phyloP scores from a whole-genome alignment of 2,329 filamentous ascomycete species.

The Meredithiella fracta region DNA sequence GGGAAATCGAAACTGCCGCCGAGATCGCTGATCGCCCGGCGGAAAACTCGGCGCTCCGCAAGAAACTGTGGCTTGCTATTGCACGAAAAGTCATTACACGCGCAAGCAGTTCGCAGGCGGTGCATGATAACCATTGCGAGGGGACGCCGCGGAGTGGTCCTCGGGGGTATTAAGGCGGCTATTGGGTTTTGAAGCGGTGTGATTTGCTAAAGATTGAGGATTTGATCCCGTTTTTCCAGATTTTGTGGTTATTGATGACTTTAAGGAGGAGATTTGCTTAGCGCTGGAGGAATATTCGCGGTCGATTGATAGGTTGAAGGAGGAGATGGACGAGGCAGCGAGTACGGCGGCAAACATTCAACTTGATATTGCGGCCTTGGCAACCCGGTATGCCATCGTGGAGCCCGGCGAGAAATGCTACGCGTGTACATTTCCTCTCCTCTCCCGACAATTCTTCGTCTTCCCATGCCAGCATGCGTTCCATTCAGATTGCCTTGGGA shows the following conservation, averaged over 20 bases:
- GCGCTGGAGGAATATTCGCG: constrained; percentile 87
- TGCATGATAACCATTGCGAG: not conserved
- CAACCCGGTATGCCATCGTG: constrained; percentile 85
- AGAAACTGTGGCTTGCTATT: constrained; percentile 89
- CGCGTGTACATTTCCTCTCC: constrained; percentile 66
- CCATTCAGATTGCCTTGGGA: constrained; percentile 84
- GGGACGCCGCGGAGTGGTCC: not conserved
- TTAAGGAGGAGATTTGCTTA: constrained; percentile 93
- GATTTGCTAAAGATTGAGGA: constrained; percentile 91
- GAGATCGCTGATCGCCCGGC: constrained; percentile 76
- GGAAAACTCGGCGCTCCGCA: constrained; percentile 63
- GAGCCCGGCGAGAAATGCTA: constrained; percentile 93
- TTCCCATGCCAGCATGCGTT: constrained; percentile 98
- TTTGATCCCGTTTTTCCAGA: constrained; percentile 96
- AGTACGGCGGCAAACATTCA: constrained; percentile 83
- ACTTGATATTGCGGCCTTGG: constrained; percentile 68
- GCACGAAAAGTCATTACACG: constrained; percentile 86
- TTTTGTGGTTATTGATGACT: constrained; percentile 96
- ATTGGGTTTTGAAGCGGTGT: constrained; percentile 87
- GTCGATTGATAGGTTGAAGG: constrained; percentile 73
- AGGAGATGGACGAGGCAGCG: constrained; percentile 90
- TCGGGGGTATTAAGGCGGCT: constrained; percentile 71
- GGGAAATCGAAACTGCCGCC: constrained; percentile 77
- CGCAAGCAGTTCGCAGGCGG: constrained; percentile 23
- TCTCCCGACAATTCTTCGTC: constrained; percentile 90